Base-by-base conservation (phyloP, 148 eudicot species). In the Rhododendron molle region DNA sequence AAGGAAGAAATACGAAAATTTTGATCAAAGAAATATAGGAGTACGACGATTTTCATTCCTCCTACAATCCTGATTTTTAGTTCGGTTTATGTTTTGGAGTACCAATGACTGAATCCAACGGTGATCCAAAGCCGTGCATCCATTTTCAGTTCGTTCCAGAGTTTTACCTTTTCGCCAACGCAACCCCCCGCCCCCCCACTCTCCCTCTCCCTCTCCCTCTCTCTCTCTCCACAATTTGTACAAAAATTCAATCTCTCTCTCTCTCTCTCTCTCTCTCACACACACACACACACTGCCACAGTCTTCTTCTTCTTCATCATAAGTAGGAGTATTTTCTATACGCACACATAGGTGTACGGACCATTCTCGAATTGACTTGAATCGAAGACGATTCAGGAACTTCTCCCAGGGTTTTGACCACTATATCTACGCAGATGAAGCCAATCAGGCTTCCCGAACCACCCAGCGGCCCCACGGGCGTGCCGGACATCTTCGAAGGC, bases 361-460 rank as follows among this genome's bases (percentile, higher is more conserved):
- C 74, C 7, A 50, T 47, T 50, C 11, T 46, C 67, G 38, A 20
- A 30, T 76, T 40, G 7, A 20, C 44, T 73, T 73, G 80, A 83
- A 49, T 50, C 30, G 80, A 72, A 83, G 13, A 23, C 69, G 82
- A 30, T 80, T 81, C 16, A 67, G 30, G 11, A 71, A 18, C 21
- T 56, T 34, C 12, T 74, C 50, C 28, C 9, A 38, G 81, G 72
- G 81, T 76, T 84, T 84, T 8, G 43, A 26, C 18, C 3, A 23
- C 23, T 1, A 2, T 2, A 78, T 8, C 13, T 2, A n/a, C 30
- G 30, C 28, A 52, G 18, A 97, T 97, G 99, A 94, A 92, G 91
- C 98, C 98, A 56, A 97, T 97, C 67, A 91, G 90, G 89, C 96
- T 97, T 26, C 99, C 99, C 79, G 98, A 95, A 76, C 99, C 99